Evolutionary conservation across 1,139 yeast species (phyloP).

Genomic region (Candida glucosophila): DNA sequence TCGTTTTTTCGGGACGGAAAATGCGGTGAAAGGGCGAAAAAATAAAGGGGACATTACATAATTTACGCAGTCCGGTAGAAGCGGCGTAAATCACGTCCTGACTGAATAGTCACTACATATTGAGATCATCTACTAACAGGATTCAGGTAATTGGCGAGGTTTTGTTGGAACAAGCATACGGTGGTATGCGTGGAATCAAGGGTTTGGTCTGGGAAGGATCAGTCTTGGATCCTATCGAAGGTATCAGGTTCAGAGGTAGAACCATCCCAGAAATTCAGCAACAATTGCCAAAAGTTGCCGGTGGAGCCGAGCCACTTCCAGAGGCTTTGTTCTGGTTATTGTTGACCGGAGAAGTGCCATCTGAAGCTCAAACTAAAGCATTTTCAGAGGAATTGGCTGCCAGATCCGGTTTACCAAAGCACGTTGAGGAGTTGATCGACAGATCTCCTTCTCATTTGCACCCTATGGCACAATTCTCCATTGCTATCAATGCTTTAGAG

Average conservation of each 20-base stretch:
- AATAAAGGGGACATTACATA: too few species aligned
- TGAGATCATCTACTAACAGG: slow-evolving; percentile 10
- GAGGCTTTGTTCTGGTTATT: slow-evolving; percentile 91
- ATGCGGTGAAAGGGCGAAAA: too few species aligned
- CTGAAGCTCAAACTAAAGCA: slow-evolving; percentile 65
- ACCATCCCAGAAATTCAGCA: slow-evolving; percentile 93
- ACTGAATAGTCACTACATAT: too few species aligned
- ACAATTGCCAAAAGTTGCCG: slow-evolving; percentile 88
- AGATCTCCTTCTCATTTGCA: slow-evolving; percentile 79
- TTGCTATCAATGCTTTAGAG: slow-evolving; percentile 87
- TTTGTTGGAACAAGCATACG: slow-evolving; percentile 91
- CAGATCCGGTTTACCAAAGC: slow-evolving; percentile 77
- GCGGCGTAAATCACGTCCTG: too few species aligned
- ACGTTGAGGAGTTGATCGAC: slow-evolving; percentile 75
- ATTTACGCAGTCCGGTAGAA: too few species aligned
- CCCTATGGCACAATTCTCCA: slow-evolving; percentile 96
- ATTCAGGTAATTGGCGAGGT: slow-evolving; percentile 76
- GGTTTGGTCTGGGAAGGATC: slow-evolving; percentile 99
- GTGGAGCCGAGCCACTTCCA: slow-evolving; percentile 79
- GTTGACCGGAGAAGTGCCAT: slow-evolving; percentile 85
- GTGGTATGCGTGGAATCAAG: slow-evolving; percentile 99
- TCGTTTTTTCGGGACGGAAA: slow-evolving; percentile 1
- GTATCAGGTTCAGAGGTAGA: slow-evolving; percentile 96
- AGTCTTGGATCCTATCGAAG: slow-evolving; percentile 95
- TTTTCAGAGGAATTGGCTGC: slow-evolving; percentile 79